Evolutionary conservation across 2,329 filamentous ascomycete species (phyloP), one percentile per base, ranked within the genome.

Genomic region (Calonectria pseudoturangicola): DNA sequence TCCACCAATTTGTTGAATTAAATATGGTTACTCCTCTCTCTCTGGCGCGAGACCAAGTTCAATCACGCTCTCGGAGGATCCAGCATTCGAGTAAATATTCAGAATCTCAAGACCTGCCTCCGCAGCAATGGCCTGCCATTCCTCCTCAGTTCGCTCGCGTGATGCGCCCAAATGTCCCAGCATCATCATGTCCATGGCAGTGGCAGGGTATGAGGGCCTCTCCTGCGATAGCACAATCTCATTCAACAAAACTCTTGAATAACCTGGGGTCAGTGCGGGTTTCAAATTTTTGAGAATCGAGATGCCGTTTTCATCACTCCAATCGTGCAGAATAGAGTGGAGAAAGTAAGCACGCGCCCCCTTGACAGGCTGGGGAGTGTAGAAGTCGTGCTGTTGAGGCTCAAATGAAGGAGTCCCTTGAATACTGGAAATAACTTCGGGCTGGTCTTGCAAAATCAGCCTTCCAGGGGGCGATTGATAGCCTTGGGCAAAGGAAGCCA

Each of bases 121-220:
- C 18, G 33, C 15, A 27, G 21, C 54, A 41, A 60, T 60, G 4
- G 16, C 54, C 18, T 60, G 33, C 54, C 54, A 60, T 28, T 60
- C 54, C 9, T 60, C 54, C 12, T 60, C 54, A 41, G 54, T 60
- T 6, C 54, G n/a, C 15, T 60, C 54, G 36, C 54, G 54, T 16
- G 54, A 60, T 18, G n/a, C n/a, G 9, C 54, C 54, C 54, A 60
- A 12, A 27, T 60, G 54, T 0, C 54, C 54, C 33, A 60, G 33
- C 54, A 60, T 60, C 54, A 60, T 60, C 54, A 60, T 60, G 15
- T 60, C 54, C 54, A 60, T 60, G 3, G 54, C 54, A 10, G 54
- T 60, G 1, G 54, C 54, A 28, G 54, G 33, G 15, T 27, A 60
- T 12, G 54, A 41, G 8, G 54, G 54, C 21, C 39, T 43, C 21